These are phyloP conservation scores for Macroventuria anomochaeta DNA, from an alignment of 2,329 filamentous ascomycete genomes.

Conservation along the genomic window DNA sequence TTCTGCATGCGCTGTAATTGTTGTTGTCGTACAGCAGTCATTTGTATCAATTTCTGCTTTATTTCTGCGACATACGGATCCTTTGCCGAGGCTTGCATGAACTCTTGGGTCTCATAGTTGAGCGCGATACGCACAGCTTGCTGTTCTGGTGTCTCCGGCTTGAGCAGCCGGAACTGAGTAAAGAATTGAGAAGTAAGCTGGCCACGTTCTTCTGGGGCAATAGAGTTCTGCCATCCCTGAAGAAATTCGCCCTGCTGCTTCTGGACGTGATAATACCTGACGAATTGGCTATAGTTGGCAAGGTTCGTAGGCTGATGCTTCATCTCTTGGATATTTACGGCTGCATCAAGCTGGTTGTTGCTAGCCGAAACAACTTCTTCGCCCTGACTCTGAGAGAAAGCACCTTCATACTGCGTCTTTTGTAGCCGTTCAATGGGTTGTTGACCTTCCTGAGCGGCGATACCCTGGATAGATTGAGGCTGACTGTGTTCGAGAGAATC, in stretches of 20 bases:
- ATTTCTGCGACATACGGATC: constrained; percentile 39
- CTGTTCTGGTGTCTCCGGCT: constrained; percentile 36
- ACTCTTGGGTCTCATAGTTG: constrained; percentile 36
- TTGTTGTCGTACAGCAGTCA: constrained; percentile 37
- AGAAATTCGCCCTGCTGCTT: constrained; percentile 31
- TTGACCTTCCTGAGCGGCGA: too few relatives aligned
- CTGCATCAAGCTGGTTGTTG: too few relatives aligned
- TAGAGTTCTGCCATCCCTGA: constrained; percentile 42
- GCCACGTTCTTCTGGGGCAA: constrained; percentile 39
- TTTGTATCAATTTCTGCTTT: constrained; percentile 35
- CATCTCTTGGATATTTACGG: too few relatives aligned
- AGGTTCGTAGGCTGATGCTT: too few relatives aligned
- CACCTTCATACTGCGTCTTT: too few relatives aligned
- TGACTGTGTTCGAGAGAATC: too few relatives aligned
- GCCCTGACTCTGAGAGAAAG: too few relatives aligned
- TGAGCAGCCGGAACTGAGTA: constrained; percentile 39
- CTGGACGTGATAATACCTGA: constrained; percentile 36
- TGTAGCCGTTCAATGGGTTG: too few relatives aligned
- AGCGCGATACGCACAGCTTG: constrained; percentile 37
- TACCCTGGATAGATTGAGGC: background rate
- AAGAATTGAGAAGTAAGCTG: constrained; percentile 40
- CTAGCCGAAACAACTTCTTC: too few relatives aligned
- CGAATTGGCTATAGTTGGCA: constrained; percentile 28
- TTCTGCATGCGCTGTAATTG: constrained; percentile 31
- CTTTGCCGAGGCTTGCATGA: constrained; percentile 31